Evolutionary conservation across 352 stramenopile genomes (phyloP).

Genomic region (Phytopythium oedochilum): DNA sequence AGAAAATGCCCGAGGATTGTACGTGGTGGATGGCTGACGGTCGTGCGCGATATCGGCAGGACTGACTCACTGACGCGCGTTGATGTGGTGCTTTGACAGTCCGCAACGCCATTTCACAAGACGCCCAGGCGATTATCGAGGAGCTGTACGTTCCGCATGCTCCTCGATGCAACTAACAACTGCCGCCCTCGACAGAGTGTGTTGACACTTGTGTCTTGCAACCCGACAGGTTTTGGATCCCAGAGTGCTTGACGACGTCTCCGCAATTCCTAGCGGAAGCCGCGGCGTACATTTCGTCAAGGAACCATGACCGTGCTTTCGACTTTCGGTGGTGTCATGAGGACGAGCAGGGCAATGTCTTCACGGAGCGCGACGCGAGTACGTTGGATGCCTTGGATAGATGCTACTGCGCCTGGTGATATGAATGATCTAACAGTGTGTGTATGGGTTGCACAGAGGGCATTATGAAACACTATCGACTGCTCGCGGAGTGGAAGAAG

Average conservation of each 20-base stretch:
- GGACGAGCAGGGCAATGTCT: constrained; percentile 34
- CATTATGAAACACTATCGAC: constrained; percentile 56
- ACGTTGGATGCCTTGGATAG: constrained; percentile 10
- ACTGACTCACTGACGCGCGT: background rate
- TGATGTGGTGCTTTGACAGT: constrained; percentile 22
- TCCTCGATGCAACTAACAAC: too few species aligned
- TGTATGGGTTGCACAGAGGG: constrained; percentile 27
- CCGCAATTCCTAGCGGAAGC: constrained; percentile 61
- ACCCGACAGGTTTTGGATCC: constrained; percentile 53
- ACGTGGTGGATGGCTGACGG: constrained; percentile 4
- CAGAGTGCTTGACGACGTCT: constrained; percentile 47
- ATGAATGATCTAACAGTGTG: background rate
- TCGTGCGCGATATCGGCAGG: background rate
- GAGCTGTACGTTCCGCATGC: constrained; percentile 47
- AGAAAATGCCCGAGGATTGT: constrained; percentile 79
- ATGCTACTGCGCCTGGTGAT: background rate
- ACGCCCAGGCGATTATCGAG: constrained; percentile 53
- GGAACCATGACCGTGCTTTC: constrained; percentile 72
- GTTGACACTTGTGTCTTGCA: background rate
- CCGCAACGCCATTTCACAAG: constrained; percentile 35
- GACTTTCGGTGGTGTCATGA: constrained; percentile 74
- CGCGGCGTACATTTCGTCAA: constrained; percentile 71
- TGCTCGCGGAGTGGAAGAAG: constrained; percentile 63
- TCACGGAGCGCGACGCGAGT: constrained; percentile 71
- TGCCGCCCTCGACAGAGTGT: background rate